phyloP scores from a whole-genome alignment of 495 filamentous ascomycete species.

The Penicillium riverlandense region DNA sequence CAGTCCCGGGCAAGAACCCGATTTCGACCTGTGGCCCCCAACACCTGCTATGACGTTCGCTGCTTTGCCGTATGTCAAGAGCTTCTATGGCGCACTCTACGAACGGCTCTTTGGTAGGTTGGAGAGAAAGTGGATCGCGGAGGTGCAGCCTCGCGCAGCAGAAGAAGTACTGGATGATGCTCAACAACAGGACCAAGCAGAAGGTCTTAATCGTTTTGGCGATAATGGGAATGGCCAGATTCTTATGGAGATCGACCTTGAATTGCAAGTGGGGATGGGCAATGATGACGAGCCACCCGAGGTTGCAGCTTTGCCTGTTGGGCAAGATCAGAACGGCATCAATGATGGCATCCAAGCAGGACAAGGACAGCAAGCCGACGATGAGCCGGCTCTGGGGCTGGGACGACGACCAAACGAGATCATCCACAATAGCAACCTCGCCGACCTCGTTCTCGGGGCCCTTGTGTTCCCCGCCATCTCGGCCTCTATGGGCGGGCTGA shows the following conservation, averaged over 20 bases:
- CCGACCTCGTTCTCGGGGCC: slow-evolving; percentile 53
- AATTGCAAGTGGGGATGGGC: slow-evolving; percentile 35
- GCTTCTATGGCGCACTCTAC: slow-evolving; percentile 60
- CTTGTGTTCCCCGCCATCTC: slow-evolving; percentile 57
- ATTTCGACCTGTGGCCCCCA: slow-evolving; percentile 60
- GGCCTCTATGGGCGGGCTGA: slow-evolving; percentile 58
- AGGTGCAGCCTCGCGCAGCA: slow-evolving; percentile 55
- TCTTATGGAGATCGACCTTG: slow-evolving; percentile 40
- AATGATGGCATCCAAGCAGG: slow-evolving; percentile 14
- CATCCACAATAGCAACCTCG: slow-evolving; percentile 43
- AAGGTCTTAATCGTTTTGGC: slow-evolving; percentile 29
- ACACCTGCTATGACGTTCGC: slow-evolving; percentile 64
- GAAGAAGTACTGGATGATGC: slow-evolving; percentile 42
- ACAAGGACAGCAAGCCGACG: slow-evolving; percentile 14
- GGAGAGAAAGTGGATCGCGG: slow-evolving; percentile 59
- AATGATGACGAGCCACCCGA: slow-evolving; percentile 22
- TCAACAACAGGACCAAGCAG: slow-evolving; percentile 37
- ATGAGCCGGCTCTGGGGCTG: slow-evolving; percentile 23
- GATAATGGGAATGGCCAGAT: slow-evolving; percentile 33
- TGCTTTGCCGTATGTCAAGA: slow-evolving; percentile 59
- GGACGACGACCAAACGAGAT: slow-evolving; percentile 38
- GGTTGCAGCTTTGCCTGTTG: slow-evolving; percentile 11
- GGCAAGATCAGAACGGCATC: slow-evolving; percentile 12
- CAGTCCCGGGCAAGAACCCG: slow-evolving; percentile 33
- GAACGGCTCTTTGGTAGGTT: slow-evolving; percentile 53